Base-by-base conservation (phyloP, 805 yeast genomes). In the Monosporozyma yasuniensis region DNA sequence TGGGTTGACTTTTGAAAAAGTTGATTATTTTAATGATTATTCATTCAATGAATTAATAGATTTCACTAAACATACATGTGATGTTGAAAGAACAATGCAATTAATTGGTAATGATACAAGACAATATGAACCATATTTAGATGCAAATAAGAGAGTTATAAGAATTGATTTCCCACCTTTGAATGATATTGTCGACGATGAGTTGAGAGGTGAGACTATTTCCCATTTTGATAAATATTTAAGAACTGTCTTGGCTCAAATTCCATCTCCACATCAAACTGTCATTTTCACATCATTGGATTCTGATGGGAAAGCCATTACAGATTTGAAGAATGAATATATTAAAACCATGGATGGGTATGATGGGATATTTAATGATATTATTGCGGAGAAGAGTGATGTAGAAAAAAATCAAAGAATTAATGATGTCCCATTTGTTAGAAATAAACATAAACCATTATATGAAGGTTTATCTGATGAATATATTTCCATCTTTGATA, bases 261-360 rank as follows among this genome's bases (percentile, higher is more conserved):
- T 85, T 11, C 96, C 96, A 0, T 74, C 90, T 0, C 96, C 96
- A 0, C 77, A 78, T 52, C 76, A 75, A 49, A 71, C 88, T 2
- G 67, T 89, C 2, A 63, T 87, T 2, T 70, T 80, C 51, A 79
- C 89, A 0, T 72, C 83, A 0, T 44, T 64, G 10, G 56, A 61
- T 3, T 63, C 70, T 3, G 37, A 56, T 2, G 50, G 50, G 2
- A 32, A 32, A 12, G 35, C n/a, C 11, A 11, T 32, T 32, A 32
- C 35, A 32, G 35, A 32, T 32, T 32, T 32, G 16, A 32, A 32
- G 3, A 32, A 32, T 12, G 35, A 32, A 14, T 32, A 32, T 32
- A 32, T 32, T 14, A 12, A 32, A 14, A 32, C 16, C n/a, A 54
- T 56, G 2, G 57, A 60, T n/a, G 25, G 27, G 25, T 42, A 42